Conservation (phyloP, 73 alveolate genomes). For the Paramecium biaurelia region DNA sequence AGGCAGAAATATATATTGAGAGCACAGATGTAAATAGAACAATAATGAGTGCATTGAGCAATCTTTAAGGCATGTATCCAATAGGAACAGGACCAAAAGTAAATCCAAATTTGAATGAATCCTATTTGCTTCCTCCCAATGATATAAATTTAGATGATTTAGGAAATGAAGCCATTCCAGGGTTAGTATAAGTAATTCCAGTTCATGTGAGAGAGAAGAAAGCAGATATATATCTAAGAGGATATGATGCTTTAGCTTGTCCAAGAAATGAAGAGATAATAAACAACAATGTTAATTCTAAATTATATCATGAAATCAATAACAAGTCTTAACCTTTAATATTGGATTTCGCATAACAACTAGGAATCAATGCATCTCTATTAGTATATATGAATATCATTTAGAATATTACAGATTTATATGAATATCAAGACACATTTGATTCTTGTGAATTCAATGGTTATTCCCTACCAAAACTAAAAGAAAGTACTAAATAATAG, state of each 20-base stretch:
- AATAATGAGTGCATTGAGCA: conserved; percentile 82
- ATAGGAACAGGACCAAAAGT: conserved; percentile 64
- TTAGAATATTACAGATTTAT: not conserved
- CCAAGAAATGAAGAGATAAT: not conserved
- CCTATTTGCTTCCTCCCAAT: conserved; percentile 44
- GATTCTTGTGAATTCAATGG: not conserved
- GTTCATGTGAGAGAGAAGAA: not conserved
- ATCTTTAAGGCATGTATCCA: conserved; percentile 89
- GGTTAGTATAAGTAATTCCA: conserved; percentile 6
- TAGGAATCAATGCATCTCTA: not conserved
- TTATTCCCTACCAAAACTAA: not conserved
- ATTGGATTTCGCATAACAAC: not conserved
- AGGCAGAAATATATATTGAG: conserved; percentile 64
- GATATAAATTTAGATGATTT: not conserved
- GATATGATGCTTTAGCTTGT: conserved; percentile 6
- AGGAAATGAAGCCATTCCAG: conserved; percentile 53
- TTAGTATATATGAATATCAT: not conserved
- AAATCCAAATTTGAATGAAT: not conserved
- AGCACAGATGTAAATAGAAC: conserved; percentile 78
- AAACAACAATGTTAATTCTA: not conserved
- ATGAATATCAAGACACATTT: conserved; percentile 23
- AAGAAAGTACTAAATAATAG: not conserved
- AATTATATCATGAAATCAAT: not conserved
- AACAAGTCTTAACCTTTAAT: not conserved
- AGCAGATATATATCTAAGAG: not conserved